These are phyloP conservation scores for Iris pallida DNA, from an alignment of 116 monocot genomes.

Conservation along the genomic window DNA sequence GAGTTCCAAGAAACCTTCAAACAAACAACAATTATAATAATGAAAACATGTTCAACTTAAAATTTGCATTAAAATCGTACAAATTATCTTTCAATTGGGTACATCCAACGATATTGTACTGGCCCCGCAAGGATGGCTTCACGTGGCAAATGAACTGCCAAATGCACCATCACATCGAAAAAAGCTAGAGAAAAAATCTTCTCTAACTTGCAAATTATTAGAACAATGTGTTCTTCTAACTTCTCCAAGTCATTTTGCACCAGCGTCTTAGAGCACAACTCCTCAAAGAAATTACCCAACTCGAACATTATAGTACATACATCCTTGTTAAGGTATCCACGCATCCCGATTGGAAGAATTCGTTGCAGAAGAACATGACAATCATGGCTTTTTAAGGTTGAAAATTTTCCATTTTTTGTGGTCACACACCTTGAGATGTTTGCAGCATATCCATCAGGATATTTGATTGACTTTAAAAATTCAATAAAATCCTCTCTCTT, in stretches of 20 bases:
- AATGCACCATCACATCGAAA: constrained; percentile 17
- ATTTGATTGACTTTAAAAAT: not conserved
- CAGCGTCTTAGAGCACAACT: constrained; percentile 6
- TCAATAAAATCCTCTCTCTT: not conserved
- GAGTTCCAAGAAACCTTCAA: not conserved
- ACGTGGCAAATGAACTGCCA: constrained; percentile 9
- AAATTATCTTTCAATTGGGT: constrained; percentile 10
- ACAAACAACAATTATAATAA: not conserved
- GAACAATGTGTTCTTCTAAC: not conserved
- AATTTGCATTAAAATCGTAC: not conserved
- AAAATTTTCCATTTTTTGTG: not conserved
- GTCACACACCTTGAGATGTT: constrained; percentile 9
- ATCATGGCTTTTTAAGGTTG: not conserved
- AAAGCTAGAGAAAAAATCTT: constrained; percentile 7
- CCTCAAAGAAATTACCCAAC: not conserved
- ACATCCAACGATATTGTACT: constrained; percentile 18
- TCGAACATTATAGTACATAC: not conserved
- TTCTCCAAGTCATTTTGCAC: not conserved
- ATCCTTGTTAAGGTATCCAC: not conserved
- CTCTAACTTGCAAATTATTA: constrained; percentile 9
- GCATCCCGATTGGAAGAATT: not conserved
- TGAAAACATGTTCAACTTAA: not conserved
- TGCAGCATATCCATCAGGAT: constrained; percentile 4
- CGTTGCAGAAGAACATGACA: constrained; percentile 5
- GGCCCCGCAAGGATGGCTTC: constrained; percentile 5